Percentiles rank a stretch among this genome's conserved stretches.
Evolutionary conservation across 1,284 basidiomycete species (phyloP).

Genomic region (Stereum hirsutum): DNA sequence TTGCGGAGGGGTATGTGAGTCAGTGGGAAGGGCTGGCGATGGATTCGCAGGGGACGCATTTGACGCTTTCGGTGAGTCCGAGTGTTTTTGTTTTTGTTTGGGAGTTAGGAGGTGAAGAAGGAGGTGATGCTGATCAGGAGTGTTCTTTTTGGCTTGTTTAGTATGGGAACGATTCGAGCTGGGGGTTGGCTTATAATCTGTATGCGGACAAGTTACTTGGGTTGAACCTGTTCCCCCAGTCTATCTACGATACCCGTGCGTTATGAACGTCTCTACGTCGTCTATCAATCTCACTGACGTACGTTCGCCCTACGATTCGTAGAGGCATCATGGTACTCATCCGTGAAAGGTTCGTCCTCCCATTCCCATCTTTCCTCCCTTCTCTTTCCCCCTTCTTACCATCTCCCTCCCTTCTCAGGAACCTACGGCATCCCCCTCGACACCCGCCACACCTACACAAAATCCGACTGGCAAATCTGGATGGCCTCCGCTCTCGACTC

Average conservation of each 20-base stretch:
- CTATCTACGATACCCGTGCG: conserved; percentile 52
- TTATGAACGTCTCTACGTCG: no score
- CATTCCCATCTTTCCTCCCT: no score
- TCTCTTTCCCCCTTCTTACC: background rate
- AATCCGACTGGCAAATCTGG: conserved; percentile 62
- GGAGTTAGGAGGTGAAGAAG: no score
- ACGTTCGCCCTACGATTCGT: no score
- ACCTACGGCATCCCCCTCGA: conserved; percentile 54
- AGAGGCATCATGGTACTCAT: no score
- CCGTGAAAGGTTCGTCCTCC: no score
- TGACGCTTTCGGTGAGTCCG: conserved; percentile 44
- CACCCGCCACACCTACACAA: conserved; percentile 62
- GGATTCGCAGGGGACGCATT: conserved; percentile 37
- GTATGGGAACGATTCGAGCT: no score
- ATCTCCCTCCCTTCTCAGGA: conserved; percentile 17
- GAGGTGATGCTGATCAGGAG: no score
- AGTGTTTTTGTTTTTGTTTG: no score
- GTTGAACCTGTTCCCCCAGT: conserved; percentile 50
- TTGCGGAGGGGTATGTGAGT: conserved; percentile 43
- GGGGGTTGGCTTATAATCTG: conserved; percentile 61
- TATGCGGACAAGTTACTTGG: conserved; percentile 55
- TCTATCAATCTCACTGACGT: no score
- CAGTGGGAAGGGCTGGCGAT: conserved; percentile 45
- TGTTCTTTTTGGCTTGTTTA: no score
- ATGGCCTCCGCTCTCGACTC: conserved; percentile 48